phyloP scores from a whole-genome alignment of 345 rosid genomes.

The Rhodomyrtus tomentosa region DNA sequence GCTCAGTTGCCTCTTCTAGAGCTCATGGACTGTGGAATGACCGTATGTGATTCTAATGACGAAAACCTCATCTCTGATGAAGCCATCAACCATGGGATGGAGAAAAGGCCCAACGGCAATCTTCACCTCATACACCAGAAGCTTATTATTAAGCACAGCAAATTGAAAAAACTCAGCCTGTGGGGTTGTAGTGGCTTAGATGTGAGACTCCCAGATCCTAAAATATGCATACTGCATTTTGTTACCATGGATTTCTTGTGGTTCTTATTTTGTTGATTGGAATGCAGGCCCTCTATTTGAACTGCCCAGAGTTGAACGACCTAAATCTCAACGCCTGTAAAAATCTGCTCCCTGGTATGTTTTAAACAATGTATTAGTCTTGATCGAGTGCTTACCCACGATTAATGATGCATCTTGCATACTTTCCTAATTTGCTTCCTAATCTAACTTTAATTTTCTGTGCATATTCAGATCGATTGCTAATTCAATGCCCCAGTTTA shows the following conservation, averaged over 20 bases:
- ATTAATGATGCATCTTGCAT: neutral
- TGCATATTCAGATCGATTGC: conserved; percentile 40
- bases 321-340: conserved; percentile 73
- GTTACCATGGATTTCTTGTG: neutral
- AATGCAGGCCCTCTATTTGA: conserved; percentile 79
- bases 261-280: conserved; percentile 11
- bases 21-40: conserved; percentile 99
- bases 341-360: conserved; percentile 65
- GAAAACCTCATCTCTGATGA: conserved; percentile 23
- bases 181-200: conserved; percentile 99
- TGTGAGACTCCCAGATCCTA: conserved; percentile 31
- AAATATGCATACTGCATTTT: neutral
- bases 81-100: conserved; percentile 20
- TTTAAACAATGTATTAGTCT: neutral
- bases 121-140: conserved; percentile 64
- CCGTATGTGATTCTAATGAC: conserved; percentile 54
- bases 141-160: conserved; percentile 73
- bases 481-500: conserved; percentile 83
- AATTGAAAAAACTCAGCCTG: conserved; percentile 76
- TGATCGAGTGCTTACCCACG: neutral
- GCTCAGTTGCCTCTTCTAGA: conserved; percentile 93
- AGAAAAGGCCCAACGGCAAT: conserved; percentile 33
- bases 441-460: neutral
- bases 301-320: conserved; percentile 82
- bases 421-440: neutral